Evolutionary conservation across 345 rosid species (phyloP).

Genomic region (Syzygium oleosum): DNA sequence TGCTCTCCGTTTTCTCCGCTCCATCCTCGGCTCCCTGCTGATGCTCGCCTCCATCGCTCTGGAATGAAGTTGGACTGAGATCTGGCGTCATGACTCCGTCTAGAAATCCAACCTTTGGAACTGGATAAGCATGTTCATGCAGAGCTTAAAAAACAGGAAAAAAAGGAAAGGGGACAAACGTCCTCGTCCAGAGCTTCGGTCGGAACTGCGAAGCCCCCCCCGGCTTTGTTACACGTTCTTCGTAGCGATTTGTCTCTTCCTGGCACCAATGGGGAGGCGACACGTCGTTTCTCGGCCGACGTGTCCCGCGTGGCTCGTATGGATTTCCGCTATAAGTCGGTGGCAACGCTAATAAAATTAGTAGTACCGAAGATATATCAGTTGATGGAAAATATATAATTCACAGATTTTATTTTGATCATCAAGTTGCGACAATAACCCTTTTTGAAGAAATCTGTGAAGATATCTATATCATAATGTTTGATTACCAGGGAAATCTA

Average conservation of each 20-base stretch:
- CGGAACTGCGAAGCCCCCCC: background rate
- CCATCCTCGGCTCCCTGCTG: background rate
- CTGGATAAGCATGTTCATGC: background rate
- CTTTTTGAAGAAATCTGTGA: background rate
- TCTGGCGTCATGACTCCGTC: background rate
- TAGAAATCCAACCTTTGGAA: background rate
- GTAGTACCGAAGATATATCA: background rate
- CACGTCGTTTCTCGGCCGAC: background rate
- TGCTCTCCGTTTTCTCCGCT: conserved; percentile 1
- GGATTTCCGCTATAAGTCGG: background rate
- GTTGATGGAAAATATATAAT: background rate
- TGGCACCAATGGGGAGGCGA: background rate
- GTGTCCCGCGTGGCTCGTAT: background rate
- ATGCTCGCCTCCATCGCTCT: background rate
- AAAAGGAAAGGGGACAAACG: background rate
- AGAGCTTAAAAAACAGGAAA: background rate
- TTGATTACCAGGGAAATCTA: background rate
- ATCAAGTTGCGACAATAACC: background rate
- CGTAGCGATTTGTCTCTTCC: background rate
- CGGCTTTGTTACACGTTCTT: background rate
- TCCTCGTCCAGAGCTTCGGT: background rate
- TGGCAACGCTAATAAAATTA: background rate
- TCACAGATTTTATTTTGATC: background rate
- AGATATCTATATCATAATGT: background rate
- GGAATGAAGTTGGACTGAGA: background rate